These are phyloP conservation scores for Sphagnum magellanicum DNA, from an alignment of 228 moss, liverwort and hornwort genomes.

Conservation along the genomic window DNA sequence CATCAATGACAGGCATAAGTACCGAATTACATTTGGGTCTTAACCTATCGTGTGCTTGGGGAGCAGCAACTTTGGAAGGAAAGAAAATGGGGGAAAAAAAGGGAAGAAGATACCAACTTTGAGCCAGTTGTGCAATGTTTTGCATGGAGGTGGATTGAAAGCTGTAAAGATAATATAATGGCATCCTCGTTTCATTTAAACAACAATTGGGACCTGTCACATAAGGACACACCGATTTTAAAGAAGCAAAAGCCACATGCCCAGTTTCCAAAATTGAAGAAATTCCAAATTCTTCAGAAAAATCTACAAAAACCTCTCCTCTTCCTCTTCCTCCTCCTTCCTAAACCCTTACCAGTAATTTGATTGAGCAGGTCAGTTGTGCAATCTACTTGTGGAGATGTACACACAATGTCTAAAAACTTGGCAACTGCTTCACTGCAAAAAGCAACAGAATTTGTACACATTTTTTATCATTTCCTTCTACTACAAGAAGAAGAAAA, in stretches of 20 bases:
- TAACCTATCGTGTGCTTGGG: no score
- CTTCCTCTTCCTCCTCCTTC: no score
- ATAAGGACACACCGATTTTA: background rate
- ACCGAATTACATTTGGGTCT: no score
- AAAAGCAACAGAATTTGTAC: no score
- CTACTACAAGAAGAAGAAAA: no score
- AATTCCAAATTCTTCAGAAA: no score
- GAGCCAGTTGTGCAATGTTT: slow-evolving; percentile 90
- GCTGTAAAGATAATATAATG: slow-evolving; percentile 53
- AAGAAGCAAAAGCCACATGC: no score
- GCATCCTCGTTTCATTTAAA: slow-evolving; percentile 50
- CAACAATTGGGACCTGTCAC: slow-evolving; percentile 80
- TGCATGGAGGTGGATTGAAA: slow-evolving; percentile 81
- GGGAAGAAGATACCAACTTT: slow-evolving; percentile 32
- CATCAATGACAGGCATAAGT: no score
- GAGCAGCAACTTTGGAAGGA: no score
- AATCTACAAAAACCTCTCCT: no score
- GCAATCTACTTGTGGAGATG: slow-evolving; percentile 45
- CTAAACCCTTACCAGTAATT: slow-evolving; percentile 14
- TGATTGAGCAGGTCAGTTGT: slow-evolving; percentile 36
- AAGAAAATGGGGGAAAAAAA: background rate
- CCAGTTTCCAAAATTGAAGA: no score
- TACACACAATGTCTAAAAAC: slow-evolving; percentile 39
- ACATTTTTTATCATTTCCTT: no score
- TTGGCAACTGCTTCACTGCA: slow-evolving; percentile 29